Base-by-base conservation (phyloP, 108 stramenopile genomes). In the Pelagomonas calceolata region DNA sequence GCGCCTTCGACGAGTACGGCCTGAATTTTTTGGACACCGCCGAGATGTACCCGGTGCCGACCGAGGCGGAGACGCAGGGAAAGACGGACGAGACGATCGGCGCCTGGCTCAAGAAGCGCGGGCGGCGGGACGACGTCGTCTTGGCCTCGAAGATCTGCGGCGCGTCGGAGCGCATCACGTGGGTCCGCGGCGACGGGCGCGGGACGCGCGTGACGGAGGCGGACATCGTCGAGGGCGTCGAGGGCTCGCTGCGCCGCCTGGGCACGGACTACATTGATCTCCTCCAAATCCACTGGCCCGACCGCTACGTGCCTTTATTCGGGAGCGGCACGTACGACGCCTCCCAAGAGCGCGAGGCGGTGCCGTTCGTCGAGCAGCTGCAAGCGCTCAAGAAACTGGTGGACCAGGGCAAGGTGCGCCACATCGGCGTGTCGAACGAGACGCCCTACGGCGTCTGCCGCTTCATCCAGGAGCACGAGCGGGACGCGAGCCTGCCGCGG, bases 11-110 rank as follows among this genome's bases (percentile, higher is more conserved):
- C 73, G 72, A 91, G 14, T 91, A 89, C 70, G 95, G 93, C 5
- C 81, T 96, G 67, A 96, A 96, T 73, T 93, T 93, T 73, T 36
- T 96, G 21, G 95, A 96, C 67, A 95, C 94, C 26, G 93, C 94
- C 9, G 94, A 95, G 78, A 86, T 92, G 80, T 77, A 68, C 68
- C 79, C 79, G 36, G 75, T 74, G 46, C 80, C 80, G 10, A 26
- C 67, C 0, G 63, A 68, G 26, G 67, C 64, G 69, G 75, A 78
- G 68, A 76, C 76, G 46, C 37, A 76, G 26, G 51, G 51, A 1
- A 12, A 17, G 51, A 60, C 51, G 7, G 51, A 60, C 51, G 1
- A 26, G 51, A 60, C 34, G 82, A 86, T 67, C 64, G 78, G 71
- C 75, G 85, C 34, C 30, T 79, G 79, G 79, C 76, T 79, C 12